phyloP scores from a whole-genome alignment of 164 flowering plant species.

The Nymphaea colorata region DNA sequence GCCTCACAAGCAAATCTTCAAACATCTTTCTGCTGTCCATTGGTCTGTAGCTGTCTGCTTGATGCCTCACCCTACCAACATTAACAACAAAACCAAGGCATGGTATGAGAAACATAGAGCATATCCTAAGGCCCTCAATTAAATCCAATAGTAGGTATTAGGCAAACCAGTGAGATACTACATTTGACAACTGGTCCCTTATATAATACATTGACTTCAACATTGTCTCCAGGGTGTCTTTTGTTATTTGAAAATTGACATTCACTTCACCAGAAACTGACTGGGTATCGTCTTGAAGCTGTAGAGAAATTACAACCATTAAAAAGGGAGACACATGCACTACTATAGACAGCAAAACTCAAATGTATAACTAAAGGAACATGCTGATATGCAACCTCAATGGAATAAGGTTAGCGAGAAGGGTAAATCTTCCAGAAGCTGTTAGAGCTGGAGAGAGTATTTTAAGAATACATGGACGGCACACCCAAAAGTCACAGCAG shows the following conservation, averaged over 20 bases:
- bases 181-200: slow-evolving; percentile 37
- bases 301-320: slow-evolving; percentile 10
- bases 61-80: slow-evolving; percentile 6
- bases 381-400: too few relatives aligned
- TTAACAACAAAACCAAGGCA: too few relatives aligned
- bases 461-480: too few relatives aligned
- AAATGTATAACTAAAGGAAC: too few relatives aligned
- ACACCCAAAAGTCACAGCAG: too few relatives aligned
- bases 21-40: not conserved
- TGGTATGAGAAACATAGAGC: not conserved
- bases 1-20: too few relatives aligned
- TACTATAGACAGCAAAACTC: too few relatives aligned
- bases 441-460: too few relatives aligned
- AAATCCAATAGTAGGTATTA: too few relatives aligned
- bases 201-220: slow-evolving; percentile 42
- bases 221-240: slow-evolving; percentile 50
- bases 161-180: slow-evolving; percentile 10
- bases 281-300: slow-evolving; percentile 45
- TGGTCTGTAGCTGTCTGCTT: slow-evolving; percentile 5
- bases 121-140: not conserved
- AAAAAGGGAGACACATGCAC: too few relatives aligned
- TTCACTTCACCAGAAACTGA: slow-evolving; percentile 30
- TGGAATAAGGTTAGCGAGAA: too few relatives aligned
- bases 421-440: too few relatives aligned
- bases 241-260: slow-evolving; percentile 51